Base-by-base conservation (phyloP, 352 stramenopile genomes). In the Pythium periplocum region DNA sequence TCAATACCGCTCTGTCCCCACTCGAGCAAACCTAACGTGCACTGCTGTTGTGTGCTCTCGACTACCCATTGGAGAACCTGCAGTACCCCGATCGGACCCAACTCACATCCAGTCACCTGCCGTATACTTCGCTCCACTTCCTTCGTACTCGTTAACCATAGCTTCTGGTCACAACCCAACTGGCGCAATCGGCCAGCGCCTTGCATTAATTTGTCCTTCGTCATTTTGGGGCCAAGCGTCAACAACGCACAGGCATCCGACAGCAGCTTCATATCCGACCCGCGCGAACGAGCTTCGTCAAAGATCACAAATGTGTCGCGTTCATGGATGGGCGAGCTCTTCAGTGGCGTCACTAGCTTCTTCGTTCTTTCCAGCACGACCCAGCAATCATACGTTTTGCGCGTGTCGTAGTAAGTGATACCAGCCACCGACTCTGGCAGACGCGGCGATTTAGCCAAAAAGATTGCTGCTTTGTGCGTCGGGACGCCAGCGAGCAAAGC, bases 141-240 rank as follows among this genome's bases (percentile, higher is more conserved):
- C 10, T 63, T 53, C 5, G 84, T 83, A 54, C 75, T 82, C 10
- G 72, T 70, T 11, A 96, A 62, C 58, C 77, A 75, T 0, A 98
- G 62, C 8, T 62, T 83, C 55, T 97, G 83, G 11, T 70, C 43
- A 0, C 62, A 70, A 6, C 78, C 84, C 0, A 98, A 74, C 45
- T 90, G 79, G 1, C 89, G 67, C 69, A 97, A 81, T 0, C 90
- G 78, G 4, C 87, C 89, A 2, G 86, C 86, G 12, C 85, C 89
- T 64, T 97, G 90, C 87, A 97, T 96, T 1, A 97, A 52, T 48
- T 97, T 97, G 59, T 97, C 91, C 50, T 97, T 98, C 0, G 80
- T 87, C 26, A 97, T 70, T 17, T 80, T 83, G 5, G 86, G 84
- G 0, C 85, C 87, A 1, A 97, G 64, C 2, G 89, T 97, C 31